These are phyloP conservation scores for Podospora didyma DNA, from an alignment of 495 filamentous ascomycete genomes.

Conservation along the genomic window DNA sequence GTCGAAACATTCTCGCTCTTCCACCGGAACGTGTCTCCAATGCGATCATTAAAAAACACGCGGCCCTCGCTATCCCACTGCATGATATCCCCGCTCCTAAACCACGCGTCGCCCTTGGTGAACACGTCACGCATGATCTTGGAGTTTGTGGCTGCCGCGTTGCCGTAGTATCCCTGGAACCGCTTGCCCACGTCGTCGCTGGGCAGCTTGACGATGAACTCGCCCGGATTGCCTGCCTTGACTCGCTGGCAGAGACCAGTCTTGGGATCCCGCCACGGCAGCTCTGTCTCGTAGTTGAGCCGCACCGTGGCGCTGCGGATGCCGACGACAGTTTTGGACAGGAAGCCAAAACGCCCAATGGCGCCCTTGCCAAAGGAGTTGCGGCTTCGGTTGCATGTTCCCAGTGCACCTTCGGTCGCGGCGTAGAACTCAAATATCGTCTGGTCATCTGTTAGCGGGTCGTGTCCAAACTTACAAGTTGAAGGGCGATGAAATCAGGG, in stretches of 20 bases:
- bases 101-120: constrained; percentile 77
- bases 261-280: constrained; percentile 64
- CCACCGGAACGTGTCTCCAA: constrained; percentile 97
- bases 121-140: constrained; percentile 81
- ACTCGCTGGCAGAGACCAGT: constrained; percentile 69
- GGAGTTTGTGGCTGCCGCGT: constrained; percentile 63
- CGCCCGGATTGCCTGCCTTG: constrained; percentile 63
- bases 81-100: constrained; percentile 83
- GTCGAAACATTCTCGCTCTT: constrained; percentile 91
- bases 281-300: constrained; percentile 66
- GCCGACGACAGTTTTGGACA: constrained; percentile 52
- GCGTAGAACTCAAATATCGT: constrained; percentile 86
- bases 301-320: constrained; percentile 54
- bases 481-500: not conserved
- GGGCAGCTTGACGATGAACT: constrained; percentile 71
- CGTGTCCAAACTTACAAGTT: not conserved
- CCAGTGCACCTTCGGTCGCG: constrained; percentile 73
- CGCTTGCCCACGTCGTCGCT: constrained; percentile 53
- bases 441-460: too few species aligned
- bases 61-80: constrained; percentile 65
- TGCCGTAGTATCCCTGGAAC: constrained; percentile 87
- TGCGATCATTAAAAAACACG: constrained; percentile 81
- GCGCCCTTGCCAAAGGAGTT: constrained; percentile 75
- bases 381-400: constrained; percentile 66
- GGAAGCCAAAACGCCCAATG: constrained; percentile 69